Evolutionary conservation across 2,329 filamentous ascomycete species (phyloP).

Genomic region (Aspergillus neoniger): DNA sequence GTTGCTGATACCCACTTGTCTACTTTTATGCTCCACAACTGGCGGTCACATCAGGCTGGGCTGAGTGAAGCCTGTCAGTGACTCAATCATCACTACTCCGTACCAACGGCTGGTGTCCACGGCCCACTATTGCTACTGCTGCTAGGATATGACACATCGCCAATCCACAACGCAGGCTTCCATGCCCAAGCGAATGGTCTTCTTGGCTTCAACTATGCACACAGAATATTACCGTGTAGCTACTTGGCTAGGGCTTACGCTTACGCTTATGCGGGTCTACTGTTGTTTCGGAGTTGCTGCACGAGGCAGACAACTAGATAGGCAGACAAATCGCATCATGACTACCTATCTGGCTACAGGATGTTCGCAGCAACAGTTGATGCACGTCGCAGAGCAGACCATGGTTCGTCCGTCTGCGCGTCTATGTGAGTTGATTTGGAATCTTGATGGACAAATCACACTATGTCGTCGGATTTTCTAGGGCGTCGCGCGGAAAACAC

Average conservation of each 20-base stretch:
- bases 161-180: background rate
- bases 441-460: background rate
- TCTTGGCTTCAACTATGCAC: background rate
- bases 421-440: background rate
- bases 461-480: background rate
- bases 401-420: background rate
- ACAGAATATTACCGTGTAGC: background rate
- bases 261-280: background rate
- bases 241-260: background rate
- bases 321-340: background rate
- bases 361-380: background rate
- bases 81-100: background rate
- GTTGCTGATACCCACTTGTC: background rate
- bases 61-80: background rate
- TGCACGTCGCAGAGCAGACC: background rate
- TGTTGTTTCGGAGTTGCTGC: background rate
- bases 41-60: background rate
- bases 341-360: background rate
- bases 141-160: slow-evolving; percentile 3
- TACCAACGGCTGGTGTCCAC: background rate
- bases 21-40: background rate
- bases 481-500: background rate
- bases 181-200: background rate
- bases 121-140: background rate
- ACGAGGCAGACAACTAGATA: background rate